These are phyloP conservation scores for Trypanosoma melophagium DNA, from an alignment of 208 protist genomes.

Conservation along the genomic window DNA sequence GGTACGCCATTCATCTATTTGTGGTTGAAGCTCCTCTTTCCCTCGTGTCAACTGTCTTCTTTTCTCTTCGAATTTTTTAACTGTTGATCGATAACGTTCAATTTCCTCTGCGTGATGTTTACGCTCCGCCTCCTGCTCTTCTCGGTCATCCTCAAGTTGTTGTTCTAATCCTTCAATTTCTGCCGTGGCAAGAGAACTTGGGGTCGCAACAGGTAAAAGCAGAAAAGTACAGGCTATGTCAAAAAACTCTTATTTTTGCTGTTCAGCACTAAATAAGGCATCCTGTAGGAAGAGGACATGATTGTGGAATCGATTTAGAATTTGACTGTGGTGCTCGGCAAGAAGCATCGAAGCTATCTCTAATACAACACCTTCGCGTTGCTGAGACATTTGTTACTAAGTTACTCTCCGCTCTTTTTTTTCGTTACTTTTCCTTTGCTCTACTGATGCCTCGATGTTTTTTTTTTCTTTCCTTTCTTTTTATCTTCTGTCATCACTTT, in stretches of 20 bases:
- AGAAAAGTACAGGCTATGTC: slow-evolving; percentile 1
- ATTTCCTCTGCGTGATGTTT: slow-evolving; percentile 1
- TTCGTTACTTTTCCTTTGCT: neutral
- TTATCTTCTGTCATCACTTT: slow-evolving; percentile 26
- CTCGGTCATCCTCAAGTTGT: slow-evolving; percentile 3
- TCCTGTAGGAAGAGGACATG: slow-evolving; percentile 27
- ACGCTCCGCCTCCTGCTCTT: neutral
- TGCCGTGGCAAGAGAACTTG: neutral
- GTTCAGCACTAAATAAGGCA: slow-evolving; percentile 15
- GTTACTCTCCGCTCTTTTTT: neutral
- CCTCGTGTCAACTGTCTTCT: neutral
- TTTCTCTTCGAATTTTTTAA: slow-evolving; percentile 10
- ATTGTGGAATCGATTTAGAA: slow-evolving; percentile 14
- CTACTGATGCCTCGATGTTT: neutral
- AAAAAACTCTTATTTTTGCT: slow-evolving; percentile 15
- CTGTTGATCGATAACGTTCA: neutral
- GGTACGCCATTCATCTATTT: slow-evolving; percentile 15
- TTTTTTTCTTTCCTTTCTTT: neutral
- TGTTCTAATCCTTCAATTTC: slow-evolving; percentile 7
- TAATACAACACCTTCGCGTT: slow-evolving; percentile 1
- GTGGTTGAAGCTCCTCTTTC: neutral
- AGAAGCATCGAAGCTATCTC: slow-evolving; percentile 18
- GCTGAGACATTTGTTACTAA: slow-evolving; percentile 2
- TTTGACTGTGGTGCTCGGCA: neutral
- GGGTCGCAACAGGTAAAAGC: neutral